A percentile compares a stretch with the other conserved stretches of the same genome.
phyloP scores from a whole-genome alignment of 495 filamentous ascomycete genomes.

The Cladorrhinum samala region DNA sequence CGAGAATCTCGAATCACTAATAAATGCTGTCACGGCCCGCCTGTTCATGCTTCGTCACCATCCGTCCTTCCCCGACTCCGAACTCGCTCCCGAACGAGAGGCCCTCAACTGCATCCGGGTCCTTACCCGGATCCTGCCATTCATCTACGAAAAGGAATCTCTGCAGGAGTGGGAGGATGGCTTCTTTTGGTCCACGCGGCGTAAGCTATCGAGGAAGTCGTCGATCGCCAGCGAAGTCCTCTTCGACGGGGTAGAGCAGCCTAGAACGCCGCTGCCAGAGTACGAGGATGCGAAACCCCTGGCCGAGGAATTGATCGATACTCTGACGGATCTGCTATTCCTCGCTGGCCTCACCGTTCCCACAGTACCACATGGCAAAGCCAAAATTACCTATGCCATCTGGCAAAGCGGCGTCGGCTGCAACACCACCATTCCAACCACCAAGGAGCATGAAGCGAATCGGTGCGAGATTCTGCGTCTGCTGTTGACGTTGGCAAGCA shows the following conservation, averaged over 20 bases:
- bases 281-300: constrained; percentile 82
- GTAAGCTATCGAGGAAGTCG: constrained; percentile 52
- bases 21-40: constrained; percentile 73
- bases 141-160: constrained; percentile 84
- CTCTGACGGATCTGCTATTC: constrained; percentile 84
- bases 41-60: constrained; percentile 78
- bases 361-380: constrained; percentile 53
- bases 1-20: constrained; percentile 85
- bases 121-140: constrained; percentile 86
- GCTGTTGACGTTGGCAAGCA: constrained; percentile 77
- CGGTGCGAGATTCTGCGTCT: constrained; percentile 84
- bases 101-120: constrained; percentile 91
- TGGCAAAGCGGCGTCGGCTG: constrained; percentile 98
- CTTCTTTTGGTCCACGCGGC: constrained; percentile 83
- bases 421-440: constrained; percentile 81
- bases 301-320: constrained; percentile 90
- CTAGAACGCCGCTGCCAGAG: constrained; percentile 49
- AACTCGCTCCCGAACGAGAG: constrained; percentile 82
- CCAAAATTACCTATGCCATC: constrained; percentile 86
- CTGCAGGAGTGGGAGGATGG: constrained; percentile 82
- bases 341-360: constrained; percentile 85
- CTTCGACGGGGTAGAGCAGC: constrained; percentile 70
- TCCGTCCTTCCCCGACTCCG: constrained; percentile 81
- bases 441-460: constrained; percentile 85
- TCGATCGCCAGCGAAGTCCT: constrained; percentile 61